phyloP scores from a whole-genome alignment of 1,284 basidiomycete genomes.

The Cutaneotrichosporon cavernicola region DNA sequence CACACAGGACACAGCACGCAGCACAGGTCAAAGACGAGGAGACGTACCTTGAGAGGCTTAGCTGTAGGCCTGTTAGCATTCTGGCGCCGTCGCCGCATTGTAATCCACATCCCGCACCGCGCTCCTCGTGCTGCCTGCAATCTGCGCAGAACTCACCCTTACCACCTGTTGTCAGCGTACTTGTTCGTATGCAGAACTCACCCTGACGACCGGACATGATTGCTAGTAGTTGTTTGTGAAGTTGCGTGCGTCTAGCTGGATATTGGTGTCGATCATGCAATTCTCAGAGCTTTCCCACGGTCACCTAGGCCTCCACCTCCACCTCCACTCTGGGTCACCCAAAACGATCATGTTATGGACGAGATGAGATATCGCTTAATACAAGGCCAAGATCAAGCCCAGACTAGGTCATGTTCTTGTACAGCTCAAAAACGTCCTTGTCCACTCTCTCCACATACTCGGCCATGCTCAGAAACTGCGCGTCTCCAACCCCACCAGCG shows the following conservation, averaged over 20 bases:
- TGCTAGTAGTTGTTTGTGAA: background rate
- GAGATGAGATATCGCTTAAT: background rate
- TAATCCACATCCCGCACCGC: background rate
- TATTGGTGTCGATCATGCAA: background rate
- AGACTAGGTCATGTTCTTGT: too few species aligned
- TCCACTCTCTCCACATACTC: too few species aligned
- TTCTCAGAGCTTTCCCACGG: constrained; percentile 6
- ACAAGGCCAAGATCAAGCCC: background rate
- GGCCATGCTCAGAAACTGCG: background rate
- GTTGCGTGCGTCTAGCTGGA: background rate
- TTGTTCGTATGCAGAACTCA: background rate
- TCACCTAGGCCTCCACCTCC: background rate
- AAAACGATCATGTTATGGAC: background rate
- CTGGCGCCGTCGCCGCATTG: background rate
- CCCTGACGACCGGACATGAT: constrained; percentile 10
- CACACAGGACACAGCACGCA: background rate
- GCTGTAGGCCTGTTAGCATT: constrained; percentile 17
- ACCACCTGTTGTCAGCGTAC: constrained; percentile 14
- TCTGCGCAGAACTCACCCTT: constrained; percentile 8
- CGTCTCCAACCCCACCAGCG: background rate
- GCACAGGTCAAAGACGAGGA: too few species aligned
- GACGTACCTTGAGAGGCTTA: constrained; percentile 33
- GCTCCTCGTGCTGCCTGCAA: too few species aligned
- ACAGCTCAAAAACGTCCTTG: too few species aligned
- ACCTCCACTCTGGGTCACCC: background rate